phyloP scores from a whole-genome alignment of 805 yeast genomes.

The Yamadazyma olivae region DNA sequence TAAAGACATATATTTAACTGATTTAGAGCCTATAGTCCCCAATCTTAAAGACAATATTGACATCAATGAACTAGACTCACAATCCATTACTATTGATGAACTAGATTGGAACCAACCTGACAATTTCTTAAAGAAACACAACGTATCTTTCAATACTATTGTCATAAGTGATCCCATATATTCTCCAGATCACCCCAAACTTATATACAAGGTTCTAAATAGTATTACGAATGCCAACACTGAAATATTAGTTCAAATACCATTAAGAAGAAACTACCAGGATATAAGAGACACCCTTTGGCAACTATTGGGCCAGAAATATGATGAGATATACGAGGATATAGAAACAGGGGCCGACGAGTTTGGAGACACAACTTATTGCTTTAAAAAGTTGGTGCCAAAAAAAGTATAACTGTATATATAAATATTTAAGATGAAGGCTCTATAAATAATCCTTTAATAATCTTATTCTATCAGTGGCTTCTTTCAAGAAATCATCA shows the following conservation, averaged over 20 bases:
- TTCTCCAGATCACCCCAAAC: conserved; percentile 73
- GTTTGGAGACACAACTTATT: conserved; percentile 69
- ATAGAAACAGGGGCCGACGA: conserved; percentile 76
- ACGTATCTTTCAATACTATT: conserved; percentile 51
- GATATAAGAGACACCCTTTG: conserved; percentile 62
- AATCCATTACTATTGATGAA: conserved; percentile 13
- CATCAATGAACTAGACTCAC: conserved; percentile 38
- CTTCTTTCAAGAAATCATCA: conserved; percentile 73
- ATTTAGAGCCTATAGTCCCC: conserved; percentile 70
- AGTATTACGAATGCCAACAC: conserved; percentile 41
- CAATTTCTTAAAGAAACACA: conserved; percentile 24
- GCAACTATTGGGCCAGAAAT: conserved; percentile 44
- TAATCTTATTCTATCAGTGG: conserved; percentile 69
- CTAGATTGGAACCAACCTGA: conserved; percentile 78
- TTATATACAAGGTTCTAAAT: conserved; percentile 61
- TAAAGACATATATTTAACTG: conserved; percentile 55
- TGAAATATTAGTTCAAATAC: conserved; percentile 67
- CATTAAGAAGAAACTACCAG: conserved; percentile 66
- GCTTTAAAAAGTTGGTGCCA: conserved; percentile 36
- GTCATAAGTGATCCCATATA: conserved; percentile 88
- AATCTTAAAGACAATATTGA: conserved; percentile 61
- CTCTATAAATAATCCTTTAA: conserved; percentile 58
- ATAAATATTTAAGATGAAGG: too few species aligned
- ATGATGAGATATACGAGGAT: conserved; percentile 30
- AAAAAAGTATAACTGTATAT: conserved; percentile 1